Evolutionary conservation across 2,329 filamentous ascomycete species (phyloP).

Genomic region (Nigrospora osmanthi): DNA sequence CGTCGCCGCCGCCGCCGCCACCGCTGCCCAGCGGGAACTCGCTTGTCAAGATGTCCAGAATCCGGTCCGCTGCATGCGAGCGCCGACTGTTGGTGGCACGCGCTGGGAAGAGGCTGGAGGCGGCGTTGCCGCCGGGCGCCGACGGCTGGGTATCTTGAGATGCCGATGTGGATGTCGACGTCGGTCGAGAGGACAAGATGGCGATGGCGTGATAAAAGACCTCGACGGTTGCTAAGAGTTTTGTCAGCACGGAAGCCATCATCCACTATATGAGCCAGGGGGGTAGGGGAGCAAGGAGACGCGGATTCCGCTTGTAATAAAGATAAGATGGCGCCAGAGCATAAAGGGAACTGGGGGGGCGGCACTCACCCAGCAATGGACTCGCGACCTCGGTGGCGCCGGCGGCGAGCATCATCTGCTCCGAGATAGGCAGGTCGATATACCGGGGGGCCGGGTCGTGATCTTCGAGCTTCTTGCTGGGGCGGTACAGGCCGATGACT

Average conservation of each 20-base stretch:
- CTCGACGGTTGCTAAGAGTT: conserved; percentile 45
- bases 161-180: conserved; percentile 16
- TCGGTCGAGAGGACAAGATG: conserved; percentile 52
- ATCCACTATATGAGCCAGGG: not conserved
- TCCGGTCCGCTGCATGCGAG: conserved; percentile 49
- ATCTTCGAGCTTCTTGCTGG: conserved; percentile 36
- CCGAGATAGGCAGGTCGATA: conserved; percentile 48
- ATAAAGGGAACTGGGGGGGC: not conserved
- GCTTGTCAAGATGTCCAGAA: conserved; percentile 43
- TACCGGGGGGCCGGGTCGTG: conserved; percentile 23
- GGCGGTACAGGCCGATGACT: conserved; percentile 53
- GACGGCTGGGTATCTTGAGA: too few species aligned
- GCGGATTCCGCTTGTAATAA: too few species aligned
- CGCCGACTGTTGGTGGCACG: conserved; percentile 47
- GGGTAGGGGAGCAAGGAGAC: too few species aligned
- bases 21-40: conserved; percentile 25
- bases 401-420: conserved; percentile 48
- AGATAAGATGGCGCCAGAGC: not conserved
- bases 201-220: conserved; percentile 57
- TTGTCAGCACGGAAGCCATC: conserved; percentile 10
- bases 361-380: conserved; percentile 40
- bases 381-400: conserved; percentile 41
- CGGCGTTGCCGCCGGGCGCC: conserved; percentile 9
- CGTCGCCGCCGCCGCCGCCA: not conserved
- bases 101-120: conserved; percentile 32